Conservation (phyloP, 192 early-diverging fungal genomes). For the Mortierella claussenii region DNA sequence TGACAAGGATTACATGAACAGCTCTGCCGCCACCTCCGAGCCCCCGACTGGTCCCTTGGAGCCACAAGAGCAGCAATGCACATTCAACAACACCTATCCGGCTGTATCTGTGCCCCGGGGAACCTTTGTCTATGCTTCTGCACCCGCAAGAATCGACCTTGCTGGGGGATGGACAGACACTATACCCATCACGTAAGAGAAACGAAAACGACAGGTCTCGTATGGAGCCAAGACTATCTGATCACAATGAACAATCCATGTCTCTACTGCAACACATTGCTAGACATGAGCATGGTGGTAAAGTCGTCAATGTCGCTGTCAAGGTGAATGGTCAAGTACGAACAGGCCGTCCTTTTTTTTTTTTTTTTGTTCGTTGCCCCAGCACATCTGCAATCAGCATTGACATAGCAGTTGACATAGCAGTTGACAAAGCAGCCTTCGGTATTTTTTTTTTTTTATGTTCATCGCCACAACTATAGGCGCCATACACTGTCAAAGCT, state of each 20-base stretch:
- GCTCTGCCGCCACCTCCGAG: too few species aligned
- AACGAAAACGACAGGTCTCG: not conserved
- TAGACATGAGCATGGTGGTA: slow-evolving; percentile 52
- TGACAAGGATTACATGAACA: too few species aligned
- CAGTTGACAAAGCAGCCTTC: too few species aligned
- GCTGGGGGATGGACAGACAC: slow-evolving; percentile 50
- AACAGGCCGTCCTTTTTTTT: not conserved
- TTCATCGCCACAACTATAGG: not conserved
- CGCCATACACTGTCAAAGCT: slow-evolving; percentile 19
- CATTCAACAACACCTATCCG: too few species aligned
- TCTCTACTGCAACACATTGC: too few species aligned
- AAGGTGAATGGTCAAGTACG: slow-evolving; percentile 29
- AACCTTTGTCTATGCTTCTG: slow-evolving; percentile 36
- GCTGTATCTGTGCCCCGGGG: too few species aligned
- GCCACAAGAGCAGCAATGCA: too few species aligned
- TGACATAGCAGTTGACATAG: not conserved
- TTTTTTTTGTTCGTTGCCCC: not conserved
- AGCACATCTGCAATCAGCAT: not conserved
- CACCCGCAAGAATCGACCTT: slow-evolving; percentile 36
- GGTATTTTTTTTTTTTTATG: not conserved
- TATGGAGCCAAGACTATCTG: too few species aligned
- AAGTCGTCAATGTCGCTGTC: slow-evolving; percentile 50
- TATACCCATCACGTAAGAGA: slow-evolving; percentile 42
- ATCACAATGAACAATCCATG: too few species aligned
- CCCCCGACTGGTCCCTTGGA: too few species aligned